Percentiles rank a stretch among this genome's conserved stretches.
Evolutionary conservation across 805 yeast genomes (phyloP).

Genomic region (Isabelozyma pseudorhagii): DNA sequence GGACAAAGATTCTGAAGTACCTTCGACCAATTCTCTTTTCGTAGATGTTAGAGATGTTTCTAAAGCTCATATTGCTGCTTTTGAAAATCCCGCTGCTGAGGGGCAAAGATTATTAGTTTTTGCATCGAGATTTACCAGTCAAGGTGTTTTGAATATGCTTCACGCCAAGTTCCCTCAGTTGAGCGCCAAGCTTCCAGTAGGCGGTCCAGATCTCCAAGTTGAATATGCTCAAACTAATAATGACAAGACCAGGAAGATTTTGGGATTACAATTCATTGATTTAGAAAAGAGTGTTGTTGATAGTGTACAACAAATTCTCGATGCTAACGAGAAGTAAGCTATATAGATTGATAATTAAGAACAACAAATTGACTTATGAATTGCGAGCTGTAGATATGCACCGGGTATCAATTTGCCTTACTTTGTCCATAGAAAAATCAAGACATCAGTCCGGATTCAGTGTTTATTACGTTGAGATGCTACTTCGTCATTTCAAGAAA

Average conservation of each 20-base stretch:
- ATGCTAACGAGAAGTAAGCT: neutral
- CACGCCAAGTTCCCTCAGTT: slow-evolving; percentile 14
- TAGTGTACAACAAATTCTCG: slow-evolving; percentile 18
- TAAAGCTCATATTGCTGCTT: slow-evolving; percentile 15
- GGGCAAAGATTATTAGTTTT: slow-evolving; percentile 29
- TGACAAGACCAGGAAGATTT: slow-evolving; percentile 13
- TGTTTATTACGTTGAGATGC: too few species aligned
- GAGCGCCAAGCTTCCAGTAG: slow-evolving; percentile 2
- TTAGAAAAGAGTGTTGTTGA: slow-evolving; percentile 23
- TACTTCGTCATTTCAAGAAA: too few species aligned
- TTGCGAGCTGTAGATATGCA: too few species aligned
- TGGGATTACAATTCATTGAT: slow-evolving; percentile 18
- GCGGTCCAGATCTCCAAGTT: neutral
- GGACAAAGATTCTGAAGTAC: slow-evolving; percentile 8
- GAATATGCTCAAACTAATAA: slow-evolving; percentile 14
- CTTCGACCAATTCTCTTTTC: slow-evolving; percentile 9
- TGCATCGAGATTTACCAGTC: slow-evolving; percentile 15
- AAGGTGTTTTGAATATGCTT: slow-evolving; percentile 19
- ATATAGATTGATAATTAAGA: too few species aligned
- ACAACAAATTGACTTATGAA: too few species aligned
- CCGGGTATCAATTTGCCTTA: too few species aligned
- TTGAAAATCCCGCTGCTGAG: slow-evolving; percentile 8
- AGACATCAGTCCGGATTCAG: too few species aligned
- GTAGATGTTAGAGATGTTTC: slow-evolving; percentile 24
- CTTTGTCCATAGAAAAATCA: too few species aligned